Percentiles rank a stretch among this genome's conserved stretches.
These are phyloP conservation scores for Talaromyces ruber DNA, from an alignment of 495 filamentous ascomycete genomes.

Conservation along the genomic window DNA sequence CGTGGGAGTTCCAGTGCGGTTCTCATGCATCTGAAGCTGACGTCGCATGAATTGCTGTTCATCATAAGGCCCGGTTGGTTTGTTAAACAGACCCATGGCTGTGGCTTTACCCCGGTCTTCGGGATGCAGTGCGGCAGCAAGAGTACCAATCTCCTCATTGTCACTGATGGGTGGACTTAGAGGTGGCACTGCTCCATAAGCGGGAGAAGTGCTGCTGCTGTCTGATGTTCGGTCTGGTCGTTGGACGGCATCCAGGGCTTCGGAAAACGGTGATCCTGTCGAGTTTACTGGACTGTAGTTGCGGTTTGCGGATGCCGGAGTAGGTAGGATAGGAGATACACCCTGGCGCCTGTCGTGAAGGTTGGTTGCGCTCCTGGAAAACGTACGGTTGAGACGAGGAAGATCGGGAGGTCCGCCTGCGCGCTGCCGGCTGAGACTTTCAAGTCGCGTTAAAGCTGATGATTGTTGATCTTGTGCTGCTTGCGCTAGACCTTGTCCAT, in stretches of 20 bases:
- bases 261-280: conserved; percentile 23
- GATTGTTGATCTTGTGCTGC: conserved; percentile 74
- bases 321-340: conserved; percentile 23
- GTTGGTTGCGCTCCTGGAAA: conserved; percentile 47
- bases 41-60: conserved; percentile 79
- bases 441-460: conserved; percentile 66
- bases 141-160: conserved; percentile 46
- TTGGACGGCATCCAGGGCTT: conserved; percentile 11
- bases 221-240: conserved; percentile 10
- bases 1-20: conserved; percentile 34
- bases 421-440: conserved; percentile 55
- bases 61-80: conserved; percentile 65
- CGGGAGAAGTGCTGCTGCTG: conserved; percentile 16
- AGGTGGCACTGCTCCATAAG: conserved; percentile 48
- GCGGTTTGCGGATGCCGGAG: conserved; percentile 20
- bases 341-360: conserved; percentile 46
- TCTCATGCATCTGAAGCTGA: conserved; percentile 69
- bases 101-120: conserved; percentile 81
- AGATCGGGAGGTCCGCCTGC: conserved; percentile 26
- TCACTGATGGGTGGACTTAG: conserved; percentile 70
- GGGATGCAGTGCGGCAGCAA: conserved; percentile 55
- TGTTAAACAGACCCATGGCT: conserved; percentile 75
- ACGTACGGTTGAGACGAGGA: conserved; percentile 25
- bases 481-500: conserved; percentile 76
- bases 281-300: conserved; percentile 46